A percentile compares a stretch with the other conserved stretches of the same genome.
phyloP scores from a whole-genome alignment of 2,329 filamentous ascomycete species.

The Curvularia lunata region DNA sequence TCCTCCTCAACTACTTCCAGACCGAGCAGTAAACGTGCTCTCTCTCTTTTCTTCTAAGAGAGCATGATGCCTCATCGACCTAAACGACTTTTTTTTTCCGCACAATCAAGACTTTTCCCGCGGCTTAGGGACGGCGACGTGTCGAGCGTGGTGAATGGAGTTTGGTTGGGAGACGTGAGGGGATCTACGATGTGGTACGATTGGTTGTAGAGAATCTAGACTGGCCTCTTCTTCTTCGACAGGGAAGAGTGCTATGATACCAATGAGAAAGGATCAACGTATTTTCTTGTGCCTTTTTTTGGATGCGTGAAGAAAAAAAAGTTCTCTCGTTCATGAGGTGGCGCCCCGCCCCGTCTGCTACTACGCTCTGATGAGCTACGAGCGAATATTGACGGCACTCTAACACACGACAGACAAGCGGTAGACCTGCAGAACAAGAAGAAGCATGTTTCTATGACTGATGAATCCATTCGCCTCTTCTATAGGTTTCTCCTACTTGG shows the following conservation, averaged over 20 bases:
- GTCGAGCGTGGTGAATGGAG: slow-evolving; percentile 20
- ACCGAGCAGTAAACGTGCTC: slow-evolving; percentile 64
- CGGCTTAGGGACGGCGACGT: slow-evolving; percentile 23
- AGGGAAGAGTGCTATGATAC: slow-evolving; percentile 9
- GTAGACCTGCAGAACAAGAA: neutral
- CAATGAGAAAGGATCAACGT: slow-evolving; percentile 14
- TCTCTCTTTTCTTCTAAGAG: neutral
- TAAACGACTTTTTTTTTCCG: slow-evolving; percentile 1
- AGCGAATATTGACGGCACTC: neutral
- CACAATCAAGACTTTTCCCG: slow-evolving; percentile 20
- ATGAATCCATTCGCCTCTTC: neutral
- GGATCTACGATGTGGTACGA: slow-evolving; percentile 13
- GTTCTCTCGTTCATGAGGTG: neutral
- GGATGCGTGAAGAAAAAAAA: neutral
- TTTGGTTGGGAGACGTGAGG: slow-evolving; percentile 11
- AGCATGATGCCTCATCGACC: slow-evolving; percentile 13
- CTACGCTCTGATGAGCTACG: neutral
- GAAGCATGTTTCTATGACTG: neutral
- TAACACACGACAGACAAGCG: neutral
- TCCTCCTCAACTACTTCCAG: slow-evolving; percentile 99
- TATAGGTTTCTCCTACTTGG: neutral
- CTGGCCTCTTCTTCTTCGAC: slow-evolving; percentile 5
- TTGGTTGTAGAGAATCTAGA: slow-evolving; percentile 27
- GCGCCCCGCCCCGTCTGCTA: neutral
- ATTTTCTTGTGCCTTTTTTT: slow-evolving; percentile 1